Conservation (phyloP, 805 yeast genomes). For the Cyberlindnera maritima region DNA sequence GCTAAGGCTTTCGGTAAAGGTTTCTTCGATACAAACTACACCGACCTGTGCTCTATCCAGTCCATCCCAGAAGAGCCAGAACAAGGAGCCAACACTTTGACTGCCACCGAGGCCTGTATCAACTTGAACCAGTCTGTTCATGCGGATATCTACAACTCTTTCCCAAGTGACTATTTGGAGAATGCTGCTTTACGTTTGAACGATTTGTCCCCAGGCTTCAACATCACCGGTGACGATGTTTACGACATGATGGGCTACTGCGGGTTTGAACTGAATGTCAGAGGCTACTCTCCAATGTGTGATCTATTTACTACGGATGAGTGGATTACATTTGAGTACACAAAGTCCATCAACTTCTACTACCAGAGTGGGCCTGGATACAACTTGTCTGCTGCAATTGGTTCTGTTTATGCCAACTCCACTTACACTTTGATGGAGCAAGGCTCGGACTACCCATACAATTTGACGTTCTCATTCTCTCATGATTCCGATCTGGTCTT, state of each 20-base stretch:
- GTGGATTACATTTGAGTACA: slow-evolving; percentile 59
- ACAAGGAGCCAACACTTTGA: slow-evolving; percentile 49
- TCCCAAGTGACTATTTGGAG: slow-evolving; percentile 38
- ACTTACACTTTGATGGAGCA: slow-evolving; percentile 48
- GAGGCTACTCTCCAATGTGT: slow-evolving; percentile 67
- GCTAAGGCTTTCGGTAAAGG: slow-evolving; percentile 47
- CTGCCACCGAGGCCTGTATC: slow-evolving; percentile 44
- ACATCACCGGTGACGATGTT: slow-evolving; percentile 53
- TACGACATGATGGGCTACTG: slow-evolving; percentile 56
- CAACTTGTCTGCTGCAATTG: slow-evolving; percentile 53
- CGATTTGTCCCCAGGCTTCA: slow-evolving; percentile 49
- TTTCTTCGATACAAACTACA: slow-evolving; percentile 41
- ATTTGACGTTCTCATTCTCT: slow-evolving; percentile 65
- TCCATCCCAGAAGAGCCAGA: slow-evolving; percentile 39
- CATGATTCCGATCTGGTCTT: slow-evolving; percentile 71
- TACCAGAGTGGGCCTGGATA: slow-evolving; percentile 66
- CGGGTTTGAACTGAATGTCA: slow-evolving; percentile 71
- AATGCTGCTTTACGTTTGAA: slow-evolving; percentile 58
- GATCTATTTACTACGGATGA: slow-evolving; percentile 66
- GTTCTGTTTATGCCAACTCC: slow-evolving; percentile 55
- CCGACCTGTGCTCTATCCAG: slow-evolving; percentile 32
- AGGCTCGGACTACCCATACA: slow-evolving; percentile 47
- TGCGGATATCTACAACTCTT: slow-evolving; percentile 19
- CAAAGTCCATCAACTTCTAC: slow-evolving; percentile 55
- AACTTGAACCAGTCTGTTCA: slow-evolving; percentile 31